phyloP scores from a whole-genome alignment of 306 rosid genomes.

The Corylus americana region DNA sequence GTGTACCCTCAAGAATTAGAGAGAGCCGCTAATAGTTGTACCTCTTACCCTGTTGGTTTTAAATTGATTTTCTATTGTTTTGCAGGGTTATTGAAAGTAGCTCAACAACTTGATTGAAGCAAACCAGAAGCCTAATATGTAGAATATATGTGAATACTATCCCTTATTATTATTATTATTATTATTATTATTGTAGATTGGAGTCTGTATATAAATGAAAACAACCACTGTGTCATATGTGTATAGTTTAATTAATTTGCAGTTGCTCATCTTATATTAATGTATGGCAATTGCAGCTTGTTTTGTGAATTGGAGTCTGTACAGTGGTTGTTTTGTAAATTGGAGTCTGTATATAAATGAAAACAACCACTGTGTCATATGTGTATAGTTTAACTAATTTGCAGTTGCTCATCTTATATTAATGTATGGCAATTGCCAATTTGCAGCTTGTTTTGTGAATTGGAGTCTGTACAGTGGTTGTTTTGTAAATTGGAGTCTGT shows the following conservation, averaged over 20 bases:
- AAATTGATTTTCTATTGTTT: background rate
- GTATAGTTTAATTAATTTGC: background rate
- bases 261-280: background rate
- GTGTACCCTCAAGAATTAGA: background rate
- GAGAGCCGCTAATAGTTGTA: background rate
- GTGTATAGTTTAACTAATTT: background rate
- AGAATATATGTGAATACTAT: background rate
- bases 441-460: constrained; percentile 33
- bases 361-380: background rate
- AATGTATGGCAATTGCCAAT: background rate
- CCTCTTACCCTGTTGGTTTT: background rate
- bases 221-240: background rate
- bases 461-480: background rate
- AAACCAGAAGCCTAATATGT: background rate
- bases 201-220: too few relatives aligned
- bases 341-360: too few relatives aligned
- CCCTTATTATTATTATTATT: too few relatives aligned
- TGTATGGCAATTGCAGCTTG: constrained; percentile 16
- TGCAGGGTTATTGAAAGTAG: background rate
- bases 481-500: too few relatives aligned
- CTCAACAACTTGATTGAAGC: background rate
- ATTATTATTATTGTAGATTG: too few relatives aligned
- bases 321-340: background rate
- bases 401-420: background rate
- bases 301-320: constrained; percentile 25